These are phyloP conservation scores for Strigomonas culicis DNA, from an alignment of 208 protist species.

Conservation along the genomic window DNA sequence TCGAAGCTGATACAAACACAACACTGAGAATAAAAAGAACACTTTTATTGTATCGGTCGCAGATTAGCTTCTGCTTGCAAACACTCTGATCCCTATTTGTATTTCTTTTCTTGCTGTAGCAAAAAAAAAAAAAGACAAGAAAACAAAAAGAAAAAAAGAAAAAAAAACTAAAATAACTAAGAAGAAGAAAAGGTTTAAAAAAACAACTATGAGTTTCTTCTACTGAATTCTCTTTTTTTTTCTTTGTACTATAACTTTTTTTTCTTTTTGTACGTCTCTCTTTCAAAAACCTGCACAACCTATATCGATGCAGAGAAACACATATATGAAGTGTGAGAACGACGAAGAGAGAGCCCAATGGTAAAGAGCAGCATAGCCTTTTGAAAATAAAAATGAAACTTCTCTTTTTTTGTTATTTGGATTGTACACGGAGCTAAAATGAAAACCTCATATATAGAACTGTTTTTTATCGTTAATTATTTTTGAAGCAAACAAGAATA, in stretches of 20 bases:
- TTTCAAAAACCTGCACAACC: background rate
- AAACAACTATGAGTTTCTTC: too few species aligned
- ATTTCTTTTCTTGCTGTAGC: too few species aligned
- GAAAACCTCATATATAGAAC: background rate
- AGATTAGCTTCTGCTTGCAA: too few species aligned
- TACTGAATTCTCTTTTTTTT: too few species aligned
- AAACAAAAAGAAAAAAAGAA: too few species aligned
- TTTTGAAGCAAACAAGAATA: background rate
- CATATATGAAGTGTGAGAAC: too few species aligned
- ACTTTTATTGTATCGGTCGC: too few species aligned
- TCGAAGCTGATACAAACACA: background rate
- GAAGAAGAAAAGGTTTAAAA: background rate
- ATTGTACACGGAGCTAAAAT: too few species aligned
- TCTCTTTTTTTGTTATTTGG: background rate
- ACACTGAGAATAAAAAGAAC: background rate
- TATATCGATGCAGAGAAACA: background rate
- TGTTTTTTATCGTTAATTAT: background rate
- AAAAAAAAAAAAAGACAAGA: too few species aligned
- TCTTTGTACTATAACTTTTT: background rate
- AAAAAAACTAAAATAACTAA: background rate
- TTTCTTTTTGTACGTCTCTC: background rate
- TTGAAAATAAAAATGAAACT: conserved; percentile 13
- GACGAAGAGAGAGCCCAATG: conserved; percentile 1
- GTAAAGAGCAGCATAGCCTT: background rate
- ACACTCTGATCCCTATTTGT: too few species aligned